Base-by-base conservation (phyloP, 2,329 filamentous ascomycete genomes). In the Aspergillaceae sp. region DNA sequence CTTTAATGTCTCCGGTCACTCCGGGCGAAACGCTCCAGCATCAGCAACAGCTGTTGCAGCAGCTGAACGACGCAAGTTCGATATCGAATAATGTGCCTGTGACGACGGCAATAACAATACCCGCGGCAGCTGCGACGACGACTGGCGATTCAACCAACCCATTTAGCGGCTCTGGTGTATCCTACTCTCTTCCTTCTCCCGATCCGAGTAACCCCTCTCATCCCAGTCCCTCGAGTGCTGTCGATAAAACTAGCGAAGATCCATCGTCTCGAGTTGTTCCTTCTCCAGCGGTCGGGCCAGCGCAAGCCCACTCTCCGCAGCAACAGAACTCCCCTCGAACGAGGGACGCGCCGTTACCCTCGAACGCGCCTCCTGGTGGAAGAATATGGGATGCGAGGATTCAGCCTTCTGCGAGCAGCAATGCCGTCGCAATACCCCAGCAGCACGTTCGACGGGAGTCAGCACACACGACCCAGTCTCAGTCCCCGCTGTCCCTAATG, bases 281-380 rank as follows among this genome's bases (percentile, higher is more conserved):
- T 83, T 83, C 9, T 80, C 82, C 30, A 32, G 37, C 37, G 8
- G 10, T 29, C 5, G 11, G 8, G 75, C 78, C 7, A 84, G 79
- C 58, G 77, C 84, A 52, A 79, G 82, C 58, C 71, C 51, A 55
- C 57, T 26, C 36, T 27, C 52, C 46, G 11, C 42, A 40, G 9
- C 27, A 5, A 32, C 11, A 30, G 10, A 10, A 36, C 26, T 32
- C 37, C 5, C 26, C 19, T 28, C 36, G 27, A 33, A 10, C 27
- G 8, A 4, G 30, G 19, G 6, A 32, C 9, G n/a, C 37, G 9
- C 35, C 11, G 19, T 11, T 6, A 7, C 3, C 35, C 35, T 7
- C 11, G 36, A 26, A 8, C 11, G 11, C 10, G 19, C 36, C 11
- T 19, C 5, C 36, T 38, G 36, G 26, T 19, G 19, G 19, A 19